A percentile compares a stretch with the other conserved stretches of the same genome.
phyloP scores from a whole-genome alignment of 73 alveolate species.

The Paramecium pentaurelia region DNA sequence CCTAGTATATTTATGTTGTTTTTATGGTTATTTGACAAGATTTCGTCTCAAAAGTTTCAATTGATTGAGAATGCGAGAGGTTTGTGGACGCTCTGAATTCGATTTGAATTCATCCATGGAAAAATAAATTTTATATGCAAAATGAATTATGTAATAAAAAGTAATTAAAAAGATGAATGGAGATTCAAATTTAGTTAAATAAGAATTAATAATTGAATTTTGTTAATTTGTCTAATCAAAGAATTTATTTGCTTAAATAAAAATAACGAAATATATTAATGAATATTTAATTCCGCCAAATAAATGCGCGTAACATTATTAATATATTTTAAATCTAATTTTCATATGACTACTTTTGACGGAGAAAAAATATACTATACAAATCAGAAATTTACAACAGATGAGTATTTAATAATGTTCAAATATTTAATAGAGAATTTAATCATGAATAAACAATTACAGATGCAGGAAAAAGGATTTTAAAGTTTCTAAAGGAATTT shows the following conservation, averaged over 20 bases:
- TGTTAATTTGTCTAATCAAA: neutral
- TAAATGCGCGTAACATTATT: neutral
- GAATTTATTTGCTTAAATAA: neutral
- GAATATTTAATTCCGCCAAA: conserved; percentile 10
- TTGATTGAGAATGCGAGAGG: neutral
- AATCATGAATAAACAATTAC: neutral
- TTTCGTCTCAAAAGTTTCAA: neutral
- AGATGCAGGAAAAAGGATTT: neutral
- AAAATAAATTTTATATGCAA: neutral
- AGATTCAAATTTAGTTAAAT: neutral
- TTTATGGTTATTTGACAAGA: neutral
- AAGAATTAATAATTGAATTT: neutral
- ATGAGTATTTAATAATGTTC: neutral
- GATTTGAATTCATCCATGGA: neutral
- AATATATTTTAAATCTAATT: neutral
- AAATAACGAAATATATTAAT: neutral
- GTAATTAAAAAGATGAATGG: neutral
- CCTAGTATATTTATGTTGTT: neutral
- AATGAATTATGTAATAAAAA: neutral
- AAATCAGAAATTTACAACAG: neutral
- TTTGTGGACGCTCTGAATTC: neutral
- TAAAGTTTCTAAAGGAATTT: neutral
- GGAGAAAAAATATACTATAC: conserved; percentile 28
- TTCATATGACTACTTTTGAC: conserved; percentile 6
- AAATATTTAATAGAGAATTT: neutral